These are phyloP conservation scores for Acacia pycnantha DNA, from an alignment of 331 rosid species.

Conservation along the genomic window DNA sequence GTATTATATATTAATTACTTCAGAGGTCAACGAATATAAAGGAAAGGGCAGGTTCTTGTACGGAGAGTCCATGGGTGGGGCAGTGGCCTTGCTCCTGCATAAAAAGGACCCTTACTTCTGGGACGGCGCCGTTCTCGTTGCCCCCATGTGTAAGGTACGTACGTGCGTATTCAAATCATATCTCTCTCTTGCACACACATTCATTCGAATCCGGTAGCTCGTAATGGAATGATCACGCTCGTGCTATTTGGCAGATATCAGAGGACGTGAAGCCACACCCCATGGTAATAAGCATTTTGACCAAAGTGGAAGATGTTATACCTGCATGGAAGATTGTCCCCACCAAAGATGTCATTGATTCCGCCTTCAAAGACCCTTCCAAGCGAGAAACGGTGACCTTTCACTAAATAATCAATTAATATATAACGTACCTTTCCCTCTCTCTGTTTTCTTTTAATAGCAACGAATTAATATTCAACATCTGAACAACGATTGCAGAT, in stretches of 20 bases:
- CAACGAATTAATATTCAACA: background rate
- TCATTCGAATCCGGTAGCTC: background rate
- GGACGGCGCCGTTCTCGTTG: constrained; percentile 80
- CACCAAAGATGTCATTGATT: constrained; percentile 63
- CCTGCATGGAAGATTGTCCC: constrained; percentile 93
- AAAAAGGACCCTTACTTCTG: constrained; percentile 56
- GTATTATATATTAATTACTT: background rate
- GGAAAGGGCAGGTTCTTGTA: constrained; percentile 59
- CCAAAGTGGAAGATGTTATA: constrained; percentile 53
- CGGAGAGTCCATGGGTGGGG: constrained; percentile 92
- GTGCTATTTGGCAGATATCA: constrained; percentile 51
- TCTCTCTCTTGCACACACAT: background rate
- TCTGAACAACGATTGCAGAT: constrained; percentile 39
- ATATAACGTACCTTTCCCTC: too few relatives aligned
- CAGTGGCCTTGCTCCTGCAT: constrained; percentile 60
- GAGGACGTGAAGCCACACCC: constrained; percentile 83
- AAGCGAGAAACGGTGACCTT: constrained; percentile 69
- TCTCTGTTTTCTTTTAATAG: background rate
- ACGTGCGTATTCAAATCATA: background rate
- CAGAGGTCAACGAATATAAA: constrained; percentile 49
- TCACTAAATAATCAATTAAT: background rate
- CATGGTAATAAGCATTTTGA: constrained; percentile 52
- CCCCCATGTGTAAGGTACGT: constrained; percentile 82
- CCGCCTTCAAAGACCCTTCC: constrained; percentile 62
- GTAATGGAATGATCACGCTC: background rate